These are phyloP conservation scores for Plantago major DNA, from an alignment of 257 asterid genomes.

Conservation along the genomic window DNA sequence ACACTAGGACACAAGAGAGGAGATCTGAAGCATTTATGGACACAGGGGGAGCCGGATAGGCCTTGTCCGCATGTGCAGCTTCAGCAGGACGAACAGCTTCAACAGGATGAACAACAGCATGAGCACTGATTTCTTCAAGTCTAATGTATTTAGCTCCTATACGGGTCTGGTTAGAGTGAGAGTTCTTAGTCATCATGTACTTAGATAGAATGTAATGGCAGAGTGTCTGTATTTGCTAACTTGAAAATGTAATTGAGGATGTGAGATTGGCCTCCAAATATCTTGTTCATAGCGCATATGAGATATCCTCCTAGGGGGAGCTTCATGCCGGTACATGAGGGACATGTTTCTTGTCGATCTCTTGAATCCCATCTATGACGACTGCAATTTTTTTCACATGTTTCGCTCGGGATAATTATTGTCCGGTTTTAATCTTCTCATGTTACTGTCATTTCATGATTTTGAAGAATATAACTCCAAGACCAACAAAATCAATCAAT, in stretches of 20 bases:
- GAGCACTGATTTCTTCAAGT: conserved; percentile 15
- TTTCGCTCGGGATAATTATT: too few species aligned
- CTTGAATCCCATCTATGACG: too few species aligned
- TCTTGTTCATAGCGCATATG: too few species aligned
- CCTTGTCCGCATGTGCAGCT: conserved; percentile 75
- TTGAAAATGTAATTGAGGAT: conserved; percentile 5
- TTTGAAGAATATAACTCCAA: too few species aligned
- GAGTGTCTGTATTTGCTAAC: conserved; percentile 14
- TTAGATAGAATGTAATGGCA: conserved; percentile 22
- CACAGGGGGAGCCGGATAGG: conserved; percentile 81
- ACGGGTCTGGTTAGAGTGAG: not conserved
- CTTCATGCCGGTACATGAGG: too few species aligned
- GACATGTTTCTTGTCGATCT: too few species aligned
- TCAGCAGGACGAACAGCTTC: conserved; percentile 25
- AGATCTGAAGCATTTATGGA: conserved; percentile 74
- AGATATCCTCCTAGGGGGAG: too few species aligned
- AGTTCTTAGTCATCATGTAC: not conserved
- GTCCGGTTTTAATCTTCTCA: too few species aligned
- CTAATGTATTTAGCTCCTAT: conserved; percentile 10
- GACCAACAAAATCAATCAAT: too few species aligned
- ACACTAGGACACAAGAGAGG: conserved; percentile 73
- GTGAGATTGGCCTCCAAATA: not conserved
- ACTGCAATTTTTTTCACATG: too few species aligned
- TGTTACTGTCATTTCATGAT: too few species aligned
- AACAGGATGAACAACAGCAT: conserved; percentile 24